Evolutionary conservation across 257 asterid species (phyloP).

Genomic region (Verbascum thapsus): DNA sequence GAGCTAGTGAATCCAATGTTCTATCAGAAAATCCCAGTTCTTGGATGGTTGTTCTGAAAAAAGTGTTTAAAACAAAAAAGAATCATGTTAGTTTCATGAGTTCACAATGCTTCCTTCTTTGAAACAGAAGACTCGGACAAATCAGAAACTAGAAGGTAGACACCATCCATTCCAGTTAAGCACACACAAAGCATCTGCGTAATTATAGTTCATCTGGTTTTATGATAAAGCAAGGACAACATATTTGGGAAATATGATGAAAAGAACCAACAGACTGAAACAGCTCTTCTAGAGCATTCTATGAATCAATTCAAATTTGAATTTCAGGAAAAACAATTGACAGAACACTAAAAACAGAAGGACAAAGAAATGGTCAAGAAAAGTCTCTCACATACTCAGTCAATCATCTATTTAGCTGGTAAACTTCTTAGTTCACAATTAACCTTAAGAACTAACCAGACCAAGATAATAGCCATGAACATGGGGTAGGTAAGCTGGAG

Average conservation of each 20-base stretch:
- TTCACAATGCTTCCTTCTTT: constrained; percentile 10
- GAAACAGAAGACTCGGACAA: constrained; percentile 12
- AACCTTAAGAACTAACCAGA: constrained; percentile 14
- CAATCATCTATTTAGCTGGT: constrained; percentile 10
- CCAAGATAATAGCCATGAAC: constrained; percentile 1
- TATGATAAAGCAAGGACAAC: constrained; percentile 5
- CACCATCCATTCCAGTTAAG: constrained; percentile 13
- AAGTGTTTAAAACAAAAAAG: constrained; percentile 19
- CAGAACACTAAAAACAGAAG: neutral
- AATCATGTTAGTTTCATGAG: constrained; percentile 15
- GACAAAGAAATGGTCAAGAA: neutral
- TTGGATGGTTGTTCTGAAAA: constrained; percentile 60
- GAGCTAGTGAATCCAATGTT: constrained; percentile 66
- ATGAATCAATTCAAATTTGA: neutral
- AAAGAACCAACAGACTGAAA: neutral
- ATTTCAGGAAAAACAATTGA: neutral
- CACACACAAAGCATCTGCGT: constrained; percentile 14
- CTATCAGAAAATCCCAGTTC: constrained; percentile 64
- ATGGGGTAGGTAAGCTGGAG: too few species aligned
- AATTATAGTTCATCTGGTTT: constrained; percentile 2
- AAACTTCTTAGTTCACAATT: constrained; percentile 18
- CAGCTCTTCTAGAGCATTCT: too few species aligned
- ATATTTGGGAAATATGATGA: constrained; percentile 2
- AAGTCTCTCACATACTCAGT: constrained; percentile 11
- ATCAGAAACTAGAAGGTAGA: constrained; percentile 5